Evolutionary conservation across 1,139 yeast genomes (phyloP), one percentile per base, ranked within the genome.

Genomic region (Yamadazyma atmosphaerica): DNA sequence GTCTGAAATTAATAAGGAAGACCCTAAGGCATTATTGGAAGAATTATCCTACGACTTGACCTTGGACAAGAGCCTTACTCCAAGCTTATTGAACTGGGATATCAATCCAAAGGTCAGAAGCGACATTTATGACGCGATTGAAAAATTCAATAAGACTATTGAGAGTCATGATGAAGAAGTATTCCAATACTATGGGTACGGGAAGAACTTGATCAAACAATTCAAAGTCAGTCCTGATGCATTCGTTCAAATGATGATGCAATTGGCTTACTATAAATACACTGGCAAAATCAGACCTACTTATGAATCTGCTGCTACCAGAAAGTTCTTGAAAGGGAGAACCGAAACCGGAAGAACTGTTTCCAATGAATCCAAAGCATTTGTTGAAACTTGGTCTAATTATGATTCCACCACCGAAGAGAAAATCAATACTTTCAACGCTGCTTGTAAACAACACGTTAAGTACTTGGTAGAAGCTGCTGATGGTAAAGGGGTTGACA

Each of bases 301-400:
- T 18, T 92, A 92, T 62, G 98, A 92, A 64, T 85, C 96, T 35
- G 97, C 97, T 6, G 89, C 98, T 19, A 90, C 98, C 4, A 80
- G 98, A 63, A 83, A 81, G 58, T 90, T 76, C 66, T 85, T 82
- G 58, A 82, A 79, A 54, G 98, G 98, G 41, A 81, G 98, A 63
- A 92, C 98, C n/a, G 98, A 92, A 65, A 86, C 97, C 29, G 90
- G 95, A 46, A 79, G 98, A 58, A 68, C 89, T 7, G 96, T 88
- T 17, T 82, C 95, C n/a, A 65, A 63, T 40, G 95, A 86, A 58
- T 78, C 90, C 22, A 73, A 79, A 42, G 68, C 70, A 34, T 87
- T 89, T 62, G 95, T 86, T 46, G 73, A 79, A 58, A 80, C 87
- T 32, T 86, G 95, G 87, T 72, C 83, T 49, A 69, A 80, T 54